A percentile compares a stretch with the other conserved stretches of the same genome.
phyloP scores from a whole-genome alignment of 2,329 filamentous ascomycete species.

The Fusarium sp. region DNA sequence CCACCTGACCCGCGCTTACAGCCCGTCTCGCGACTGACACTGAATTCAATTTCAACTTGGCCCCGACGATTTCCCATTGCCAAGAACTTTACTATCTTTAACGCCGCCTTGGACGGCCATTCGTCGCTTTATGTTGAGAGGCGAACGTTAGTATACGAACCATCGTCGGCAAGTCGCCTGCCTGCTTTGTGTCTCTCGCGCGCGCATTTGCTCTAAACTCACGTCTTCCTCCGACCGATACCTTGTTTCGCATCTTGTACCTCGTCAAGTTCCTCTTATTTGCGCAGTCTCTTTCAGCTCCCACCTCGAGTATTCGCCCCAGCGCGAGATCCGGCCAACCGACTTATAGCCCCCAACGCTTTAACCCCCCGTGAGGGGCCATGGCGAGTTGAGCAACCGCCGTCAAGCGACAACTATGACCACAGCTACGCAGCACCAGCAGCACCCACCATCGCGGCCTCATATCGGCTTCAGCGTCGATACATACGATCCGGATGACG shows the following conservation, averaged over 20 bases:
- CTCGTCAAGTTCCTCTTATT: conserved; percentile 5
- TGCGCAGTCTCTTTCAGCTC: conserved; percentile 12
- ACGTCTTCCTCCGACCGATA: conserved; percentile 12
- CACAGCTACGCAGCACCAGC: conserved; percentile 55
- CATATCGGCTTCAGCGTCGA: conserved; percentile 52
- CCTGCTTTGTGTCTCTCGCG: conserved; percentile 6
- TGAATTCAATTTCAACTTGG: conserved; percentile 9
- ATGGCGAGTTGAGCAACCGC: conserved; percentile 55
- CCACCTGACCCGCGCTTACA: conserved; percentile 29
- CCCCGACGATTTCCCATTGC: conserved; percentile 2
- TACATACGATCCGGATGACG: conserved; percentile 63
- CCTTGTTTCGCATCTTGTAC: conserved; percentile 9
- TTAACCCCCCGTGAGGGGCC: conserved; percentile 45
- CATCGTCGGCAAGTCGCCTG: conserved; percentile 14
- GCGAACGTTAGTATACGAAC: conserved; percentile 19
- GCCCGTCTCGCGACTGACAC: conserved; percentile 23
- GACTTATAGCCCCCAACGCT: conserved; percentile 33
- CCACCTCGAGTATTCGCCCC: conserved; percentile 12
- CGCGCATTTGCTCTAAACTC: conserved; percentile 10
- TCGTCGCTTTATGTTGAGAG: conserved; percentile 16
- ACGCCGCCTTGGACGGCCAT: conserved; percentile 13
- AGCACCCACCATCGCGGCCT: conserved; percentile 50
- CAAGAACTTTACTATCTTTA: conserved; percentile 5
- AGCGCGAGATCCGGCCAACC: conserved; percentile 31
- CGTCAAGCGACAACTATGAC: conserved; percentile 52